Conservation (phyloP, 176 grass and related monocot species). For the Triticum timopheevii region DNA sequence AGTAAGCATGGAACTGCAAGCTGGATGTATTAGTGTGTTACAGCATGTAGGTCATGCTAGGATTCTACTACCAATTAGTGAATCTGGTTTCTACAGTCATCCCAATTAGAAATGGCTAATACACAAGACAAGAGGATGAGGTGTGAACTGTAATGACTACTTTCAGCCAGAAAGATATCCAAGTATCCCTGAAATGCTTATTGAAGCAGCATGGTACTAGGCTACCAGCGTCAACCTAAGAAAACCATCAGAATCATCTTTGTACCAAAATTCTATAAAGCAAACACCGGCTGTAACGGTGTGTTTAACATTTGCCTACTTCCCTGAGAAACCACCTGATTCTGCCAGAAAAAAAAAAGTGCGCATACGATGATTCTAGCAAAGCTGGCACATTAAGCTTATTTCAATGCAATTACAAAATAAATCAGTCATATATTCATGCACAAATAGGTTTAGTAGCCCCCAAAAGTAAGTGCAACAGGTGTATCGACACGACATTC, state of each 20-base stretch:
- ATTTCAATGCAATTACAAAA: slow-evolving; percentile 3
- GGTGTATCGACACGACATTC: background rate
- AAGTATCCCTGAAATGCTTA: background rate
- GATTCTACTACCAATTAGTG: slow-evolving; percentile 1
- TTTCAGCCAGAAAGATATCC: slow-evolving; percentile 9
- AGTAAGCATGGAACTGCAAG: slow-evolving; percentile 8
- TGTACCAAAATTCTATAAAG: background rate
- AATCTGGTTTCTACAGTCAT: background rate
- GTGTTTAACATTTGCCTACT: background rate
- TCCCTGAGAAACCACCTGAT: background rate
- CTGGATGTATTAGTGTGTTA: slow-evolving; percentile 17
- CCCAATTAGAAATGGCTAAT: background rate
- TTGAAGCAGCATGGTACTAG: slow-evolving; percentile 8
- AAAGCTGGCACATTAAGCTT: slow-evolving; percentile 14
- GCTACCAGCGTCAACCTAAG: slow-evolving; percentile 1
- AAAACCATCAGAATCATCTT: slow-evolving; percentile 7
- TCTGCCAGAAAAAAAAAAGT: background rate
- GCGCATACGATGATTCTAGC: background rate
- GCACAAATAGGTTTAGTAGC: slow-evolving; percentile 5
- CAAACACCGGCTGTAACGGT: background rate
- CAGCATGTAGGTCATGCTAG: background rate
- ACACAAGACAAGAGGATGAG: slow-evolving; percentile 14
- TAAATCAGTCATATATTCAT: background rate
- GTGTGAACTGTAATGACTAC: background rate
- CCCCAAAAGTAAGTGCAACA: background rate